phyloP scores from a whole-genome alignment of 768 basidiomycete genomes.

The Lactarius akahatsu region DNA sequence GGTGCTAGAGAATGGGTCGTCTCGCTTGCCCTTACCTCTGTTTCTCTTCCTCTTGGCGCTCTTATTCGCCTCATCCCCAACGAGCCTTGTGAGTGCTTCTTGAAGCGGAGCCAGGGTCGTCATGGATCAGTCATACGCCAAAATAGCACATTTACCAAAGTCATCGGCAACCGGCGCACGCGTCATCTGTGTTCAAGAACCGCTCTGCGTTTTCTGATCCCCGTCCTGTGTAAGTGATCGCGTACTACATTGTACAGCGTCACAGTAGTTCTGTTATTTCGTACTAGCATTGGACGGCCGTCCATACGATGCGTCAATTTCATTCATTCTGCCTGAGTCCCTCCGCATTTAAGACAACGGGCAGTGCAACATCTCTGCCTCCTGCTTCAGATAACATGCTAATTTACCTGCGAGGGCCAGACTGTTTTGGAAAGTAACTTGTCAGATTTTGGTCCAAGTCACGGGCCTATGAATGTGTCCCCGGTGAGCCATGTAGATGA shows the following conservation, averaged over 20 bases:
- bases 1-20: slow-evolving; percentile 90
- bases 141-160: slow-evolving; percentile 46
- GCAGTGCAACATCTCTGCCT: too few species aligned
- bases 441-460: too few species aligned
- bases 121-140: slow-evolving; percentile 78
- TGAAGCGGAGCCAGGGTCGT: slow-evolving; percentile 61
- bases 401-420: too few species aligned
- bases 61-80: slow-evolving; percentile 81
- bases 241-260: slow-evolving; percentile 11
- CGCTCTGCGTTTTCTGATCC: slow-evolving; percentile 55
- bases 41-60: slow-evolving; percentile 86
- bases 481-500: too few species aligned
- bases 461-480: too few species aligned
- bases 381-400: too few species aligned
- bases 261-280: too few species aligned
- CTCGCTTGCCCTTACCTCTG: slow-evolving; percentile 79
- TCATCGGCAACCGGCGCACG: slow-evolving; percentile 71
- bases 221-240: slow-evolving; percentile 46
- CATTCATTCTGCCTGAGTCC: too few species aligned
- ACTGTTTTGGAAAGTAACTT: too few species aligned
- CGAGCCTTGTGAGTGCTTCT: slow-evolving; percentile 65
- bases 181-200: slow-evolving; percentile 80
- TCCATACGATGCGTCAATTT: too few species aligned
- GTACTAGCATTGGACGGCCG: too few species aligned
- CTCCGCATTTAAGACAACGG: too few species aligned